Evolutionary conservation across 2,329 filamentous ascomycete species (phyloP).

Genomic region (Cladosporium sp.): DNA sequence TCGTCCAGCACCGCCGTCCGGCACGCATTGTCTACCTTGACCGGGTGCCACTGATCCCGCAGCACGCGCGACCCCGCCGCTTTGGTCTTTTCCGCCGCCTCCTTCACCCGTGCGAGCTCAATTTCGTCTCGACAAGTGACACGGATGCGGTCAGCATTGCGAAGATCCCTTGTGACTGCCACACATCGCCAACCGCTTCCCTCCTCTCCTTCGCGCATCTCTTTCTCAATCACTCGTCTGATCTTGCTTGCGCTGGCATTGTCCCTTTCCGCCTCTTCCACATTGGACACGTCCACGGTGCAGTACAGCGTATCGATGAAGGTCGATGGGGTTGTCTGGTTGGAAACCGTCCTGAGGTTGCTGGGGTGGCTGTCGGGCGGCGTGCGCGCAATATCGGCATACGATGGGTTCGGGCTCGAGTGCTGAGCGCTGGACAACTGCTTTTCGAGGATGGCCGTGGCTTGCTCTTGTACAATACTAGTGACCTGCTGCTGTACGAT

Average conservation of each 20-base stretch:
- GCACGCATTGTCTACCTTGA: conserved; percentile 20
- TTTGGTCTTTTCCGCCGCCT: conserved; percentile 11
- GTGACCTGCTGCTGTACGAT: not conserved
- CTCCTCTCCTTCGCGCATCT: conserved; percentile 12
- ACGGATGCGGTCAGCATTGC: conserved; percentile 1
- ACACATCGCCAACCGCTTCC: conserved; percentile 13
- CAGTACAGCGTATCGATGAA: conserved; percentile 18
- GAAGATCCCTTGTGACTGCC: conserved; percentile 19
- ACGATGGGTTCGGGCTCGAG: conserved; percentile 1
- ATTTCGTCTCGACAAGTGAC: conserved; percentile 14
- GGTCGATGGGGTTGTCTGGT: conserved; percentile 10
- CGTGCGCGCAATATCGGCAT: conserved; percentile 14
- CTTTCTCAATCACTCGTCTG: conserved; percentile 15
- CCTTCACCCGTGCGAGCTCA: conserved; percentile 11
- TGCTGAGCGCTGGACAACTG: not conserved
- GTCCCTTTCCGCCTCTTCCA: conserved; percentile 20
- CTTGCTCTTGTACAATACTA: not conserved
- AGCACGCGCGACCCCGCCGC: conserved; percentile 8
- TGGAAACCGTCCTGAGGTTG: conserved; percentile 14
- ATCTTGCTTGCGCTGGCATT: conserved; percentile 11
- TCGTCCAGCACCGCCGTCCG: conserved; percentile 14
- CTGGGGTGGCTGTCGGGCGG: conserved; percentile 17
- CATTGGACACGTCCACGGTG: conserved; percentile 18
- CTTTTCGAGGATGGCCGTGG: not conserved
- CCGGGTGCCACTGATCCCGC: conserved; percentile 18